These are phyloP conservation scores for Andrographis paniculata DNA, from an alignment of 305 asterid species.

Conservation along the genomic window DNA sequence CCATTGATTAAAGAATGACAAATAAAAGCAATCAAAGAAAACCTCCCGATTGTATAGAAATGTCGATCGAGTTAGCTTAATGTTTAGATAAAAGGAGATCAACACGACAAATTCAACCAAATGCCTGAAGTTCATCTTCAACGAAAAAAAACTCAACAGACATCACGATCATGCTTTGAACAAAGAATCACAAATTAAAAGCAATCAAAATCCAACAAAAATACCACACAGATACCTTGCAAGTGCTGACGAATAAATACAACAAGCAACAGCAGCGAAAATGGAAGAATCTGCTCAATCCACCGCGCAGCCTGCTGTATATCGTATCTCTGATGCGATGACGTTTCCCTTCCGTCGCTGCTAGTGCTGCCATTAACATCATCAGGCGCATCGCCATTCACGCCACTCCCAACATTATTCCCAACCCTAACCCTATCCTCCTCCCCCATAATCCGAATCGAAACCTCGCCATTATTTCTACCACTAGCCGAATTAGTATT, in stretches of 20 bases:
- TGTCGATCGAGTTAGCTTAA: too few relatives aligned
- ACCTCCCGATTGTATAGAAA: too few relatives aligned
- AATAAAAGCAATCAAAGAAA: not conserved
- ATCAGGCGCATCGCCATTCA: conserved; percentile 19
- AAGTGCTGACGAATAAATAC: conserved; percentile 72
- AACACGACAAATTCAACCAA: too few relatives aligned
- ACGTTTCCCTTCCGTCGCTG: conserved; percentile 15
- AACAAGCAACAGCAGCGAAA: conserved; percentile 52
- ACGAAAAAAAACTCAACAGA: too few relatives aligned
- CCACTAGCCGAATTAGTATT: conserved; percentile 11
- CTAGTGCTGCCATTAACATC: conserved; percentile 26
- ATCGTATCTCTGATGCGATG: conserved; percentile 60
- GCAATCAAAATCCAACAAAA: not conserved
- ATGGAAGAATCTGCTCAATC: conserved; percentile 74
- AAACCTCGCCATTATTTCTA: conserved; percentile 42
- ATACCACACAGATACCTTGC: conserved; percentile 41
- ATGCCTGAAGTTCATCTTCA: too few relatives aligned
- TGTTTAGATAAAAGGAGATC: not conserved
- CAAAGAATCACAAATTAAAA: too few relatives aligned
- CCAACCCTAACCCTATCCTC: conserved; percentile 27
- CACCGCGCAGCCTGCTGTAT: conserved; percentile 65
- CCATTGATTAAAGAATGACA: too few relatives aligned
- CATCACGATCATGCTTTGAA: too few relatives aligned
- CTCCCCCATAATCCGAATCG: conserved; percentile 57
- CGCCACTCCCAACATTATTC: conserved; percentile 17